Base-by-base conservation (phyloP, 2,329 filamentous ascomycete species). In the Sclerotinia glacialis region DNA sequence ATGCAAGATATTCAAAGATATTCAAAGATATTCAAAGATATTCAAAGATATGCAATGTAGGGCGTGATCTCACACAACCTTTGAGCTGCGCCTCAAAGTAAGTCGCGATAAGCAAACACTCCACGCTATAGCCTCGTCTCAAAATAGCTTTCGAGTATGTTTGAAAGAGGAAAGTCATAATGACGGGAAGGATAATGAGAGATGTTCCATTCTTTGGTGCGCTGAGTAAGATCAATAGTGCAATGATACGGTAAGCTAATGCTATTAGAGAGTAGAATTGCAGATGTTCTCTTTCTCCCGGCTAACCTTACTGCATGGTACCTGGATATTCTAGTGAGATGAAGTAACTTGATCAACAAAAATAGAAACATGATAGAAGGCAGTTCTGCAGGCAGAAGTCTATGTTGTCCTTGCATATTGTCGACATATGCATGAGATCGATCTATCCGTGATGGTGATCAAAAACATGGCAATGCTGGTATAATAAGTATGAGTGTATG, bases 61-160 rank as follows among this genome's bases (percentile, higher is more conserved):
- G 37, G 61, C 63, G 63, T 65, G 63, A 59, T 53, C 53, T 54
- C 64, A 42, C 54, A 52, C 42, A 42, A 44, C 26, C 26, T 40
- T 31, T 28, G 52, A 58, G 55, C 64, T 65, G 54, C 54, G 64
- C 64, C 55, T 42, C 54, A 53, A 42, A 40, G 23, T 31, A 59
- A 59, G 37, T 60, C 34, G 44, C 42, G 64, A 60, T 53, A 40
- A 50, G 12, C 40, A 46, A 46, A 34, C 21, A 47, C 42, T 40
- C 21, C 21, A 28, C 34, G 34, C 46, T 46, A 61, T 66, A 63
- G 65, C 56, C 66, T 58, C 64, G 58, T 69, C 68, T 69, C 68
- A 68, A 69, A 69, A 69, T 69, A 69, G 66, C 66, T 68, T 69
- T 60, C 59, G 64, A 37, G 55, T 46, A 21, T 52, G 55, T 46